Evolutionary conservation across 129 eudicot species (phyloP).

Genomic region (Heracleum sosnowskyi): DNA sequence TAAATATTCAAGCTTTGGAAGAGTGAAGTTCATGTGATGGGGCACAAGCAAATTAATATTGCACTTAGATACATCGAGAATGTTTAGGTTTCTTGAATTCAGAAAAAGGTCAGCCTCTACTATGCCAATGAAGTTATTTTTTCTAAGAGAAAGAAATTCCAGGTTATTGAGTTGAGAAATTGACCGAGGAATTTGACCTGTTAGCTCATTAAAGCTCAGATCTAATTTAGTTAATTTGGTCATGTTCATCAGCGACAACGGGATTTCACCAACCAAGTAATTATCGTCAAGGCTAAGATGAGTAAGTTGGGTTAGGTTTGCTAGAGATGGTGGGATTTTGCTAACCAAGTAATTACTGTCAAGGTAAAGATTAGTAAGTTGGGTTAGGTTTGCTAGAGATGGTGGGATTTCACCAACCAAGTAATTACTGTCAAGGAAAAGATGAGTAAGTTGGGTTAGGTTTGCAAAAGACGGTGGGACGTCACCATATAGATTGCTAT

Average conservation of each 20-base stretch:
- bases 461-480: too few species aligned
- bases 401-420: too few species aligned
- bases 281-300: not conserved
- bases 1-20: not conserved
- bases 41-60: not conserved
- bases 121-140: slow-evolving; percentile 15
- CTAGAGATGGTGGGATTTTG: too few species aligned
- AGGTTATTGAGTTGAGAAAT: slow-evolving; percentile 19
- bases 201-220: not conserved
- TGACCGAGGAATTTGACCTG: slow-evolving; percentile 1
- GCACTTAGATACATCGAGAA: slow-evolving; percentile 5
- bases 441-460: too few species aligned
- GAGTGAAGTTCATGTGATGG: slow-evolving; percentile 11
- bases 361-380: too few species aligned
- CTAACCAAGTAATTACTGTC: too few species aligned
- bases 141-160: not conserved
- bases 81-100: slow-evolving; percentile 2
- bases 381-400: too few species aligned
- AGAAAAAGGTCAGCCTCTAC: slow-evolving; percentile 16
- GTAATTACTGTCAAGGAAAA: too few species aligned
- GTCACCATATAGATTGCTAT: too few species aligned
- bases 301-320: not conserved
- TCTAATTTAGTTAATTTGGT: not conserved
- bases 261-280: slow-evolving; percentile 12
- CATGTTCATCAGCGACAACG: slow-evolving; percentile 21